Conservation (phyloP, 345 rosid genomes). For the Citrus sinensis region DNA sequence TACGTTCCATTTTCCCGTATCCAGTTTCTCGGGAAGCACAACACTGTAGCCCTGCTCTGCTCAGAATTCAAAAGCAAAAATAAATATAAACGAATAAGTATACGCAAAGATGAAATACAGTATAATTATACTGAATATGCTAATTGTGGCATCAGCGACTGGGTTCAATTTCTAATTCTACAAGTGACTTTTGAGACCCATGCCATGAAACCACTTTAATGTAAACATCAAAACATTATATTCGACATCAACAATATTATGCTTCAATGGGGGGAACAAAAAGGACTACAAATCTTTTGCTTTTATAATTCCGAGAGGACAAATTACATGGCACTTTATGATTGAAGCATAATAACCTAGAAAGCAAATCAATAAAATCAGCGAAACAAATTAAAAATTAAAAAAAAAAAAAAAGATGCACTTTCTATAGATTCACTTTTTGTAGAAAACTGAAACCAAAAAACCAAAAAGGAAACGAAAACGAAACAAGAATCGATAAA, state of each 20-base stretch:
- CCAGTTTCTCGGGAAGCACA: slow-evolving; percentile 92
- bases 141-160: background rate
- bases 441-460: background rate
- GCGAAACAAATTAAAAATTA: no score
- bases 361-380: no score
- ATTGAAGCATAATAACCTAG: no score
- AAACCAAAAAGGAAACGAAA: background rate
- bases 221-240: background rate
- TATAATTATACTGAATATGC: background rate
- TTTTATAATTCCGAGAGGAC: background rate
- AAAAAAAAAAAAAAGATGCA: no score
- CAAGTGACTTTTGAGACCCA: background rate
- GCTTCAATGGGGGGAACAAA: background rate
- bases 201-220: background rate
- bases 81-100: background rate
- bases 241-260: no score
- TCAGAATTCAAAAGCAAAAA: slow-evolving; percentile 17
- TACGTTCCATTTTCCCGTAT: slow-evolving; percentile 89
- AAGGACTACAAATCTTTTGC: background rate
- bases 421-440: no score
- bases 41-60: slow-evolving; percentile 86
- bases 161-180: background rate
- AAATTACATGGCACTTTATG: background rate
- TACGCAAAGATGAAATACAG: background rate
- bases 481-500: background rate